A percentile compares a stretch with the other conserved stretches of the same genome.
Evolutionary conservation across 371 early-diverging fungal genomes (phyloP).

Genomic region (Apophysomyces trapeziformis): DNA sequence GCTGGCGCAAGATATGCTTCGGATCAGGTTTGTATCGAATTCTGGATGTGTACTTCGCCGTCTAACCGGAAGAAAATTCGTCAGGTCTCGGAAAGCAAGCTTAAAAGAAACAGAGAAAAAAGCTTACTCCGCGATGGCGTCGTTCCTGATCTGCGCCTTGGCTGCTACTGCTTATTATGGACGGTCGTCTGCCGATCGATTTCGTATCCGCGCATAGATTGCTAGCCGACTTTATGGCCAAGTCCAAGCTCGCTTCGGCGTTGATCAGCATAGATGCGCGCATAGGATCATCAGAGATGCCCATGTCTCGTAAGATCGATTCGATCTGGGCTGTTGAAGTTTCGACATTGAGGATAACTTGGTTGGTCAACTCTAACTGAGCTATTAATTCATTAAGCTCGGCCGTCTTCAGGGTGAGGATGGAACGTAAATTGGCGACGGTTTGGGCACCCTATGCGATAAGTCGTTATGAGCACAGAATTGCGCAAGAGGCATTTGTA

Average conservation of each 20-base stretch:
- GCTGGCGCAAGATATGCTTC: constrained; percentile 16
- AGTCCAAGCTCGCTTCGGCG: constrained; percentile 36
- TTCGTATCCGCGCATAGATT: constrained; percentile 17
- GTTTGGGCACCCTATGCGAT: constrained; percentile 33
- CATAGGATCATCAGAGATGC: constrained; percentile 11
- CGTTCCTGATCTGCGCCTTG: constrained; percentile 6
- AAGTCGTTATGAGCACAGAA: not conserved
- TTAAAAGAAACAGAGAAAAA: not conserved
- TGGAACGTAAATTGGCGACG: constrained; percentile 27
- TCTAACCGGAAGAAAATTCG: not conserved
- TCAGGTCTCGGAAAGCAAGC: not conserved
- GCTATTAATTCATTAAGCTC: constrained; percentile 33
- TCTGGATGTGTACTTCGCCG: constrained; percentile 5
- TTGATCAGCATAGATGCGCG: constrained; percentile 24
- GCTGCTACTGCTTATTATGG: constrained; percentile 17
- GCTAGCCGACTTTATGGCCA: constrained; percentile 30
- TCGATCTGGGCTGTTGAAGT: constrained; percentile 35
- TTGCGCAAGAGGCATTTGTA: not conserved
- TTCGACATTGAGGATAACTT: constrained; percentile 33
- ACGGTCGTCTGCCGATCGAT: constrained; percentile 1
- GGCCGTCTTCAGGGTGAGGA: constrained; percentile 31
- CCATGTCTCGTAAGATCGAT: constrained; percentile 26
- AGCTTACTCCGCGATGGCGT: constrained; percentile 9
- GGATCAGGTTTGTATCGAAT: constrained; percentile 21
- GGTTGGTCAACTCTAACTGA: constrained; percentile 37